phyloP scores from a whole-genome alignment of 768 basidiomycete genomes.

The Paxillus ammoniavirescens region DNA sequence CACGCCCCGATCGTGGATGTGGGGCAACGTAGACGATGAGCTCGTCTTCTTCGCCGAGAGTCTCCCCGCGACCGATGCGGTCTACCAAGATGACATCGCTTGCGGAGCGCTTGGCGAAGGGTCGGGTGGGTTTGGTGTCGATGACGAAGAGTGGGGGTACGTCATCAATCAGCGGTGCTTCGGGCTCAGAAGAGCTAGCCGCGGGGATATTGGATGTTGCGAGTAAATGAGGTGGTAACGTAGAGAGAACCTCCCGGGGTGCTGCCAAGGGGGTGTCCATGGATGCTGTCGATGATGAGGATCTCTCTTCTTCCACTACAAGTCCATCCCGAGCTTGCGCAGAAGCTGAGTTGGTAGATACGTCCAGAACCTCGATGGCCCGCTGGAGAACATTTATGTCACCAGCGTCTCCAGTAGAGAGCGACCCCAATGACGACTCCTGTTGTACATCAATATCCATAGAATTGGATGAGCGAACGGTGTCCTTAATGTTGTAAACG shows the following conservation, averaged over 20 bases:
- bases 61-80: slow-evolving; percentile 12
- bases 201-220: neutral
- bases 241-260: neutral
- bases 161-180: neutral
- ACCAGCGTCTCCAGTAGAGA: slow-evolving; percentile 2
- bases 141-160: slow-evolving; percentile 31
- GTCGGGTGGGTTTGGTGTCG: slow-evolving; percentile 37
- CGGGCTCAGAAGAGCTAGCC: neutral
- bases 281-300: neutral
- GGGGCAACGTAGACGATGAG: slow-evolving; percentile 78
- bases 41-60: slow-evolving; percentile 51
- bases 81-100: slow-evolving; percentile 26
- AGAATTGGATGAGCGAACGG: neutral
- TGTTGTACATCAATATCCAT: neutral
- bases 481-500: slow-evolving; percentile 27
- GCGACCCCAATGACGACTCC: neutral
- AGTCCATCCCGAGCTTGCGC: neutral
- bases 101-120: neutral
- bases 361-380: slow-evolving; percentile 8
- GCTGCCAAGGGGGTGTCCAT: neutral
- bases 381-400: slow-evolving; percentile 1
- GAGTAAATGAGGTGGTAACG: neutral
- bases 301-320: neutral
- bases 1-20: slow-evolving; percentile 47
- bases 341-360: neutral